phyloP scores from a whole-genome alignment of 2,329 filamentous ascomycete species.

The Penicillium sp. region DNA sequence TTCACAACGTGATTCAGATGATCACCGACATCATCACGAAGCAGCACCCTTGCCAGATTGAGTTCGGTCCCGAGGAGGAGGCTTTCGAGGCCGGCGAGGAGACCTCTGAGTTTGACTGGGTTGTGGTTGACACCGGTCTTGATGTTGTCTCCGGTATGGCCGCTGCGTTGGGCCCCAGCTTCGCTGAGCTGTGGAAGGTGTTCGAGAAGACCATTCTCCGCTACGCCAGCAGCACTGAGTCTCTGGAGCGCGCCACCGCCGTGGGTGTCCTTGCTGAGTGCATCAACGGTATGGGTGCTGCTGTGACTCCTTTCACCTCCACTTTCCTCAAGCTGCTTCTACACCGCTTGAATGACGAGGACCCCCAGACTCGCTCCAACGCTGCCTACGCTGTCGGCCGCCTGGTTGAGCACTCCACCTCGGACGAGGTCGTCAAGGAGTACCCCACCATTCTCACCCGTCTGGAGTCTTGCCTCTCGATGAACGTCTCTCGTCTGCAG shows the following conservation, averaged over 20 bases:
- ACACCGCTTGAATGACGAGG: constrained; percentile 84
- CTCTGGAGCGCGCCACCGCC: constrained; percentile 82
- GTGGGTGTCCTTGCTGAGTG: constrained; percentile 92
- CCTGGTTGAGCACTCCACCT: constrained; percentile 75
- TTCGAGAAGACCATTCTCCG: constrained; percentile 90
- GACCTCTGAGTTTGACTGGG: constrained; percentile 95
- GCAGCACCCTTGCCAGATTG: constrained; percentile 88
- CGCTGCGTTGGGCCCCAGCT: constrained; percentile 74
- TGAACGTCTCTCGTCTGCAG: constrained; percentile 74
- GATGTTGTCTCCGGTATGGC: constrained; percentile 86
- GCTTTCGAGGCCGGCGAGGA: constrained; percentile 70
- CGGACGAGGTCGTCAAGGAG: constrained; percentile 69
- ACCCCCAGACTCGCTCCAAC: constrained; percentile 90
- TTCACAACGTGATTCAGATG: constrained; percentile 73
- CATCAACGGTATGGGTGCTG: constrained; percentile 75
- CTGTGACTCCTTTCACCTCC: constrained; percentile 77
- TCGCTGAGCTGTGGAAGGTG: constrained; percentile 88
- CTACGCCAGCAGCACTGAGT: constrained; percentile 80
- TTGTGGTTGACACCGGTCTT: constrained; percentile 89
- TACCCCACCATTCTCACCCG: constrained; percentile 78
- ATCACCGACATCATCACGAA: constrained; percentile 79
- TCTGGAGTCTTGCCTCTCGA: constrained; percentile 79
- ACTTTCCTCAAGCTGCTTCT: constrained; percentile 75
- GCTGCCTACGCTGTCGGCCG: constrained; percentile 88
- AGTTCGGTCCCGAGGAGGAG: constrained; percentile 78